Evolutionary conservation across 306 rosid species (phyloP).

Genomic region (Begonia loranthoides): DNA sequence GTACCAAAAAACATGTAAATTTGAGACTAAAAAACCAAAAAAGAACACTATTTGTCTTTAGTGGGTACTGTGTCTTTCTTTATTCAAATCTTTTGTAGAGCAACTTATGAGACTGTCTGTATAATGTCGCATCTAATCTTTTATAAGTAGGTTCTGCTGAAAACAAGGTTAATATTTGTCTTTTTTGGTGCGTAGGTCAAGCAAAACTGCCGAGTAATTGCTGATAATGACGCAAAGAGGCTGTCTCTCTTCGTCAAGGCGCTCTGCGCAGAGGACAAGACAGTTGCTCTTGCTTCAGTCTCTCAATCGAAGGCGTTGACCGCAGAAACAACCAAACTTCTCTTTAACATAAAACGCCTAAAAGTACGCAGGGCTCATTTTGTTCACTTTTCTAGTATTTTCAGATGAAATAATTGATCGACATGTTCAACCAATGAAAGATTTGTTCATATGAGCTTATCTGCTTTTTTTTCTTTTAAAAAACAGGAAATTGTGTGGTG

Average conservation of each 20-base stretch:
- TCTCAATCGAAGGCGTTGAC: conserved; percentile 26
- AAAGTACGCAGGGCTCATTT: conserved; percentile 27
- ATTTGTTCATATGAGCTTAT: no score
- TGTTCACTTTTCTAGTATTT: neutral
- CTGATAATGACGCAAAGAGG: conserved; percentile 32
- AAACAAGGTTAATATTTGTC: no score
- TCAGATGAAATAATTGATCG: neutral
- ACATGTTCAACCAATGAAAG: no score
- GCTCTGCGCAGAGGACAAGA: conserved; percentile 27
- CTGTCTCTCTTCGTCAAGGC: conserved; percentile 30
- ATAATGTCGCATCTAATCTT: no score
- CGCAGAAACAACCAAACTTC: conserved; percentile 20
- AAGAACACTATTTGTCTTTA: no score
- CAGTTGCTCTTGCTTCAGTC: conserved; percentile 20
- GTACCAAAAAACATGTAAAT: no score
- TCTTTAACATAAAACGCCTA: conserved; percentile 15
- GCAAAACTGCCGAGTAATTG: conserved; percentile 20
- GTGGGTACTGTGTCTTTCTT: no score
- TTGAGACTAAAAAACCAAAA: no score
- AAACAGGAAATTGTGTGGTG: conserved; percentile 45
- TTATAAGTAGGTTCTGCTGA: no score
- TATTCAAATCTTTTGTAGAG: no score
- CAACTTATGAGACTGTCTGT: no score
- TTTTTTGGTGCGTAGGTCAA: conserved; percentile 27
- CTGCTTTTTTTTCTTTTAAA: neutral